phyloP scores from a whole-genome alignment of 1,139 yeast species.

The Pichia sp. region DNA sequence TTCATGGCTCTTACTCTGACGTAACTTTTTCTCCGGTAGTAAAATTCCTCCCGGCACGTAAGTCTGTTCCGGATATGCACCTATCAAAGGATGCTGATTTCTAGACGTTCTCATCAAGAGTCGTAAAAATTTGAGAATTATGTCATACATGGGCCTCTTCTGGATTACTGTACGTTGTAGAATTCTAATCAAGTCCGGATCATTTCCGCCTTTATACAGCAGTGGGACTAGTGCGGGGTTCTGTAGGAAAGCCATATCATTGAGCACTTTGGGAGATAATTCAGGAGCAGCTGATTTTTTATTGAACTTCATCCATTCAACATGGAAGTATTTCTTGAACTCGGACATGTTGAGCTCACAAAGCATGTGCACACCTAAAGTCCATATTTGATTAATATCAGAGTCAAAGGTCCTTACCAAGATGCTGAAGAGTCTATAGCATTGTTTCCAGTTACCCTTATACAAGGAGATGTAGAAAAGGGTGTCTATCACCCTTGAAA shows the following conservation, averaged over 20 bases:
- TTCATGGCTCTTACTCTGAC: too few relatives aligned
- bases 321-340: slow-evolving; percentile 14
- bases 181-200: background rate
- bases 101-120: slow-evolving; percentile 14
- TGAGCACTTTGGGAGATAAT: slow-evolving; percentile 2
- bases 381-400: slow-evolving; percentile 57
- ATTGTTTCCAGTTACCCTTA: slow-evolving; percentile 48
- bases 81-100: slow-evolving; percentile 9
- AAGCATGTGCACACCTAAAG: slow-evolving; percentile 48
- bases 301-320: background rate
- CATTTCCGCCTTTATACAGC: background rate
- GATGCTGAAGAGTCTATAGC: slow-evolving; percentile 48
- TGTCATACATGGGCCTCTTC: slow-evolving; percentile 7
- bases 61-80: slow-evolving; percentile 16
- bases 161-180: slow-evolving; percentile 5
- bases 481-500: slow-evolving; percentile 23
- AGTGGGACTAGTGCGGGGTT: slow-evolving; percentile 8
- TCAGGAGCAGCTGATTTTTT: background rate
- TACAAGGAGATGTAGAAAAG: slow-evolving; percentile 38
- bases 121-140: slow-evolving; percentile 12
- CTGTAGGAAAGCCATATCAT: slow-evolving; percentile 13
- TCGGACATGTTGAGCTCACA: slow-evolving; percentile 24
- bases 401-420: slow-evolving; percentile 44
- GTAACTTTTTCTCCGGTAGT: background rate
- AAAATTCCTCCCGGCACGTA: slow-evolving; percentile 8